Percentiles rank a stretch among this genome's conserved stretches.
phyloP scores from a whole-genome alignment of 176 grass and related monocot species.

The Cenchrus americanus region DNA sequence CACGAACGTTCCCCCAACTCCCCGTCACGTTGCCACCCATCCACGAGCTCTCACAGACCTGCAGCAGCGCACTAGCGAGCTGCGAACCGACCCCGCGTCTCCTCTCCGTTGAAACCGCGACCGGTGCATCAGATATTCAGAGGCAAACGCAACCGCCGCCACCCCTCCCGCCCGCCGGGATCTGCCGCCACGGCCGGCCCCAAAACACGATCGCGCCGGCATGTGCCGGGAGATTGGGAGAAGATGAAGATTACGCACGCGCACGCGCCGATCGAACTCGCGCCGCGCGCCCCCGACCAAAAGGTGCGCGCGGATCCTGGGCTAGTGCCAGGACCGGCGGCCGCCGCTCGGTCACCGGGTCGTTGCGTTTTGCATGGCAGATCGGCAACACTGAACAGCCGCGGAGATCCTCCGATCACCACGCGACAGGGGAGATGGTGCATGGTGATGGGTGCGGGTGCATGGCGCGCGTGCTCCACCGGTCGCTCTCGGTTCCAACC shows the following conservation, averaged over 20 bases:
- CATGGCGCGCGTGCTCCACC: not conserved
- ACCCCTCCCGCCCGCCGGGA: not conserved
- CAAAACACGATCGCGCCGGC: not conserved
- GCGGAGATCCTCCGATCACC: not conserved
- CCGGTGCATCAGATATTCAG: not conserved
- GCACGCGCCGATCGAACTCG: too few species aligned
- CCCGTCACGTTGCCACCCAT: not conserved
- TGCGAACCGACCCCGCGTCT: not conserved
- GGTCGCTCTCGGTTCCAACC: not conserved
- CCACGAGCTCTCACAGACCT: not conserved
- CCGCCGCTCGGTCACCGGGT: not conserved
- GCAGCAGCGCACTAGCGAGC: not conserved
- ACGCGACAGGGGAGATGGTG: not conserved
- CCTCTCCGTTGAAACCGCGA: not conserved
- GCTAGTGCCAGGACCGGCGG: not conserved
- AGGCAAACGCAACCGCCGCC: not conserved
- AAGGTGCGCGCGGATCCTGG: not conserved
- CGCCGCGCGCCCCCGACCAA: too few species aligned
- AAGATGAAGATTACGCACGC: not conserved
- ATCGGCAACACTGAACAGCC: not conserved
- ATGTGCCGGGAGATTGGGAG: not conserved
- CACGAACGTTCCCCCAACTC: not conserved
- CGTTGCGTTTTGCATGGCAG: too few species aligned
- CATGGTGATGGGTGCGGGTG: too few species aligned
- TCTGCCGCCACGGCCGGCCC: not conserved